phyloP scores from a whole-genome alignment of 2,329 filamentous ascomycete genomes.

The Sporothrix sp. region DNA sequence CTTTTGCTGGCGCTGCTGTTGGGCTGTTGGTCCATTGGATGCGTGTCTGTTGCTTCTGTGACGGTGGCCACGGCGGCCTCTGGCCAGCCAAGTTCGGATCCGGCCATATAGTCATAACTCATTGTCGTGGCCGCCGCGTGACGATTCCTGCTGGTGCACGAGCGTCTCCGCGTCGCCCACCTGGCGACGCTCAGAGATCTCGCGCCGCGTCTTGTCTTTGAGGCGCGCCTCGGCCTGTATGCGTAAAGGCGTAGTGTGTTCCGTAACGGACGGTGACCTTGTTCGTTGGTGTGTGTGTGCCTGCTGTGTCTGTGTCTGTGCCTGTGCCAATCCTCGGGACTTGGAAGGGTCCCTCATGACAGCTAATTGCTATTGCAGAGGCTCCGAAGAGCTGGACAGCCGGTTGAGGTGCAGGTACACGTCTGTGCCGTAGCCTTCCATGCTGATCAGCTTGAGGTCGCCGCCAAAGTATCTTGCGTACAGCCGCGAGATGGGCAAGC shows the following conservation, averaged over 20 bases:
- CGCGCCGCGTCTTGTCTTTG: constrained; percentile 41
- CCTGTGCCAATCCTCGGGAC: constrained; percentile 55
- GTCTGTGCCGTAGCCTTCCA: constrained; percentile 96
- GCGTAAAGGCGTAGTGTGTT: constrained; percentile 35
- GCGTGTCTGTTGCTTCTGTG: background rate
- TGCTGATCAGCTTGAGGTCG: constrained; percentile 94
- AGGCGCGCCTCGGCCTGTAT: constrained; percentile 57
- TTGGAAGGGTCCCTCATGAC: constrained; percentile 69
- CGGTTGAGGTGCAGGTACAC: constrained; percentile 97
- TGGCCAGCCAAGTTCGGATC: background rate
- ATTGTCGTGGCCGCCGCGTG: constrained; percentile 24
- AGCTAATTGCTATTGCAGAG: constrained; percentile 87
- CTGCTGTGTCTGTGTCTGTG: constrained; percentile 1
- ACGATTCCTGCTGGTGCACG: constrained; percentile 43
- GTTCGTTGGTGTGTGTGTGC: too few species aligned
- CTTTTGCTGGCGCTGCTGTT: background rate
- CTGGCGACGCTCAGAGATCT: constrained; percentile 79
- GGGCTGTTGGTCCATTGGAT: background rate
- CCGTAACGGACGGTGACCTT: background rate
- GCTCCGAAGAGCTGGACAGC: constrained; percentile 89
- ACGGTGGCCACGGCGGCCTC: background rate
- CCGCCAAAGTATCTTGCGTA: constrained; percentile 97
- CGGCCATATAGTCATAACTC: constrained; percentile 25
- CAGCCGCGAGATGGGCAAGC: constrained; percentile 82
- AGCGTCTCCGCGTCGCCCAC: constrained; percentile 79